These are phyloP conservation scores for Pochonia chlamydosporia DNA, from an alignment of 2,329 filamentous ascomycete genomes.

Conservation along the genomic window DNA sequence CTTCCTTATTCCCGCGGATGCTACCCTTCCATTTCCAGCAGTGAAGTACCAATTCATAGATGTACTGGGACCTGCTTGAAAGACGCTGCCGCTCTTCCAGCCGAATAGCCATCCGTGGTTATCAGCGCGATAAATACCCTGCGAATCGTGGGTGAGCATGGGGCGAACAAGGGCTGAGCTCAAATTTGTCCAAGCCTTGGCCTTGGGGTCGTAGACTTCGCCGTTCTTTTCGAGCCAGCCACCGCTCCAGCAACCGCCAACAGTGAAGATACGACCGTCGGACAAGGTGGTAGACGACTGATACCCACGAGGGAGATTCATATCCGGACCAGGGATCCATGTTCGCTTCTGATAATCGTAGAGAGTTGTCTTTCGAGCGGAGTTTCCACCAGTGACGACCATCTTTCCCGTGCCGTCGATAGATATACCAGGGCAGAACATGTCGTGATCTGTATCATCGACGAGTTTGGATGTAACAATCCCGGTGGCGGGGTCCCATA, in stretches of 20 bases:
- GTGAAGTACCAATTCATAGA: slow-evolving; percentile 51
- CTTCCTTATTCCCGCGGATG: slow-evolving; percentile 30
- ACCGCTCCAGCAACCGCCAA: slow-evolving; percentile 50
- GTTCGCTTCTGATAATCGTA: slow-evolving; percentile 32
- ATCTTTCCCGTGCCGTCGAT: slow-evolving; percentile 41
- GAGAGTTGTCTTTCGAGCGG: slow-evolving; percentile 41
- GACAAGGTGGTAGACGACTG: slow-evolving; percentile 45
- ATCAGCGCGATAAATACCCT: slow-evolving; percentile 42
- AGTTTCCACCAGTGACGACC: slow-evolving; percentile 48
- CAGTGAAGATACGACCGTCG: slow-evolving; percentile 50
- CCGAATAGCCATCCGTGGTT: slow-evolving; percentile 10
- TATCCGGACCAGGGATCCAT: slow-evolving; percentile 34
- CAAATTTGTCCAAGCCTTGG: slow-evolving; percentile 41
- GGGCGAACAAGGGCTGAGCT: slow-evolving; percentile 35
- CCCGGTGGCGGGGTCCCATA: slow-evolving; percentile 12
- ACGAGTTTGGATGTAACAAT: slow-evolving; percentile 21
- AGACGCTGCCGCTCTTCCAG: slow-evolving; percentile 20
- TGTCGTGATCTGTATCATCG: slow-evolving; percentile 42
- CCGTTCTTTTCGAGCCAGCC: slow-evolving; percentile 45
- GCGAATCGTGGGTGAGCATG: slow-evolving; percentile 43
- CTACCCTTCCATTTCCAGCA: slow-evolving; percentile 31
- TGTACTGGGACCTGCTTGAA: slow-evolving; percentile 10
- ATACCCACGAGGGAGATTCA: slow-evolving; percentile 44
- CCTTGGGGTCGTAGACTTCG: slow-evolving; percentile 43
- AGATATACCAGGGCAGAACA: slow-evolving; percentile 47